A percentile compares a stretch with the other conserved stretches of the same genome.
These are phyloP conservation scores for Aspergillus fumigatus DNA, from an alignment of 2,329 filamentous ascomycete genomes.

Conservation along the genomic window DNA sequence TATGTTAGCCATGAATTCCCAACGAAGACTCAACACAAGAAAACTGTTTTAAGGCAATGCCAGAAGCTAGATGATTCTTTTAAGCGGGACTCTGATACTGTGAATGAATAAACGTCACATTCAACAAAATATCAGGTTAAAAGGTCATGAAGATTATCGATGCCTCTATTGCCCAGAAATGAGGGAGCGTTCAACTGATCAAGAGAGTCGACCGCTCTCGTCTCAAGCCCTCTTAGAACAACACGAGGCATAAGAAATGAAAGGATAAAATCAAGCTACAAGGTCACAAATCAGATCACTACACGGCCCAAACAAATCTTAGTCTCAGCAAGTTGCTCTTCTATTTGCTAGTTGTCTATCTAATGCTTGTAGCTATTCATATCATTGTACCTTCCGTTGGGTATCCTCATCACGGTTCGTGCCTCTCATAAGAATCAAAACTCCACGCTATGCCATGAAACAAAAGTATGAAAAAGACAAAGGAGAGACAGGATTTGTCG, in stretches of 20 bases:
- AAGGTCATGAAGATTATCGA: too few relatives aligned
- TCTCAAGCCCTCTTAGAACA: too few relatives aligned
- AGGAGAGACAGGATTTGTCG: neutral
- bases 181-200: too few relatives aligned
- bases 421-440: constrained; percentile 21
- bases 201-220: too few relatives aligned
- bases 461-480: constrained; percentile 7
- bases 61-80: too few relatives aligned
- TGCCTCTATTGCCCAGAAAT: too few relatives aligned
- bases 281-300: neutral
- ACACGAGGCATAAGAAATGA: neutral
- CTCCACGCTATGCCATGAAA: constrained; percentile 33
- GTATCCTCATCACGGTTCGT: constrained; percentile 23
- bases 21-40: too few relatives aligned
- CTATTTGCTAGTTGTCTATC: constrained; percentile 11
- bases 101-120: too few relatives aligned
- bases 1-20: too few relatives aligned
- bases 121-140: too few relatives aligned
- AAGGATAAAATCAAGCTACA: neutral
- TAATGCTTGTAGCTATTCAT: constrained; percentile 10
- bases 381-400: constrained; percentile 17
- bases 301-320: neutral
- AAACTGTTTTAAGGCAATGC: too few relatives aligned
- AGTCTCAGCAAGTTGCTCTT: neutral
- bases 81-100: too few relatives aligned